Percentiles rank a stretch among this genome's conserved stretches.
Evolutionary conservation across 495 filamentous ascomycete species (phyloP).

Genomic region (Barbatosphaeria neglecta): DNA sequence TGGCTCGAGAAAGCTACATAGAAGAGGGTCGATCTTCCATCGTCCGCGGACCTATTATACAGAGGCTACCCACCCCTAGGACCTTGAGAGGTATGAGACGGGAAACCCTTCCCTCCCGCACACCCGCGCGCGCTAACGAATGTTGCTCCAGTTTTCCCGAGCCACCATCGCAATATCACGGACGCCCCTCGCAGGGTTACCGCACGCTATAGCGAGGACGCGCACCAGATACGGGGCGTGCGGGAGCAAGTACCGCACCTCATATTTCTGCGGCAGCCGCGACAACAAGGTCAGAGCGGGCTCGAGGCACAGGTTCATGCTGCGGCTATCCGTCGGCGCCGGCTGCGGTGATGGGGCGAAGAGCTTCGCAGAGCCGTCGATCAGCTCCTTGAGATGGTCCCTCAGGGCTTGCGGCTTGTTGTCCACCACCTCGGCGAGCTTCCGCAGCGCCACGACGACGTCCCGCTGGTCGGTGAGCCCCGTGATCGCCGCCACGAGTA

Average conservation of each 20-base stretch:
- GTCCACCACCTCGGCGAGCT: slow-evolving; percentile 26
- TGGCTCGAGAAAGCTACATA: no score
- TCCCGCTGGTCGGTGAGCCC: slow-evolving; percentile 11
- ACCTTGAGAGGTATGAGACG: no score
- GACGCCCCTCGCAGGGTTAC: slow-evolving; percentile 31
- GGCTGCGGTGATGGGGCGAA: slow-evolving; percentile 13
- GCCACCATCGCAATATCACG: slow-evolving; percentile 26
- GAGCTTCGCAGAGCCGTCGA: slow-evolving; percentile 16
- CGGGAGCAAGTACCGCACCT: slow-evolving; percentile 23
- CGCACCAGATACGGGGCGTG: slow-evolving; percentile 21
- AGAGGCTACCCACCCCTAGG: no score
- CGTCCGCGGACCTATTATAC: no score
- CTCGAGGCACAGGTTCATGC: slow-evolving; percentile 12
- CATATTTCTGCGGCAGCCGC: slow-evolving; percentile 25
- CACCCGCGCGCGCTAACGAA: no score
- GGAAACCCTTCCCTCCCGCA: no score
- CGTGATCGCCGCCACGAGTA: slow-evolving; percentile 25
- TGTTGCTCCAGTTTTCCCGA: slow-evolving; percentile 26
- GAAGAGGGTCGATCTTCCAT: no score
- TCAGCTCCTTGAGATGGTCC: slow-evolving; percentile 22
- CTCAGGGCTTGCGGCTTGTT: slow-evolving; percentile 21
- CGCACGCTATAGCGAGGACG: slow-evolving; percentile 28
- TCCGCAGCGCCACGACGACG: slow-evolving; percentile 20
- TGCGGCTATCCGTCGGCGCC: slow-evolving; percentile 1
- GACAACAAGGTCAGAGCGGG: slow-evolving; percentile 26